Conservation (phyloP, 352 stramenopile genomes). For the Thalassiosira allenii region DNA sequence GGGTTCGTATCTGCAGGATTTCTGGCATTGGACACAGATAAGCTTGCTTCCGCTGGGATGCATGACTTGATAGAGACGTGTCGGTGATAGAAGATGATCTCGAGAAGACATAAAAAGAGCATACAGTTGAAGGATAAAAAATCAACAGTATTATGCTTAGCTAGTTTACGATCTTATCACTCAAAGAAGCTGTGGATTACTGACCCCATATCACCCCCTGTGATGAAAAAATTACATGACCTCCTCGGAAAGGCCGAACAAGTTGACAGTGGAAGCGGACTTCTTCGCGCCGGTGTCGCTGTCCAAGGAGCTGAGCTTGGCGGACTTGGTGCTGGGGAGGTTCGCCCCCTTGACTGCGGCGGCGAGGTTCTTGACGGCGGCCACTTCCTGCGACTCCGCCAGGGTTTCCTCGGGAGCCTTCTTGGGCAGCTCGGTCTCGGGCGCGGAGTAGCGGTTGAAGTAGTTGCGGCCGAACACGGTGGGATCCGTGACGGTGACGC, state of each 20-base stretch:
- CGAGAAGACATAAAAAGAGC: no score
- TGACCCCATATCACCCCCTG: background rate
- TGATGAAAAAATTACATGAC: slow-evolving; percentile 30
- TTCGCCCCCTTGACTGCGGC: slow-evolving; percentile 32
- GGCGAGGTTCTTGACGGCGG: slow-evolving; percentile 13
- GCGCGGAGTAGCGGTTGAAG: slow-evolving; percentile 73
- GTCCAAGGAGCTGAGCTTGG: slow-evolving; percentile 31
- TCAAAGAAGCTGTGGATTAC: background rate
- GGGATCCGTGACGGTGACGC: slow-evolving; percentile 60
- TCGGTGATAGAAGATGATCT: no score
- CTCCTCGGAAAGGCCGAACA: slow-evolving; percentile 56
- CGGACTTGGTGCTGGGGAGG: slow-evolving; percentile 46
- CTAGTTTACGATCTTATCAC: background rate
- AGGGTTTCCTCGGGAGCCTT: background rate
- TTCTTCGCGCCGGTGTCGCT: slow-evolving; percentile 32
- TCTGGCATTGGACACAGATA: no score
- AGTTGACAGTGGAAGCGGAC: slow-evolving; percentile 54
- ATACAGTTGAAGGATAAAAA: no score
- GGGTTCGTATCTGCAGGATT: no score
- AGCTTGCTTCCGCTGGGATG: no score
- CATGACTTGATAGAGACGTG: no score
- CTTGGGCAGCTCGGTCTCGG: slow-evolving; percentile 31
- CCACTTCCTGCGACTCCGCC: slow-evolving; percentile 1
- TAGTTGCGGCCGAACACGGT: slow-evolving; percentile 69
- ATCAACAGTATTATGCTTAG: no score